phyloP scores from a whole-genome alignment of 441 rosid species.

The Adansonia rubrostipa region DNA sequence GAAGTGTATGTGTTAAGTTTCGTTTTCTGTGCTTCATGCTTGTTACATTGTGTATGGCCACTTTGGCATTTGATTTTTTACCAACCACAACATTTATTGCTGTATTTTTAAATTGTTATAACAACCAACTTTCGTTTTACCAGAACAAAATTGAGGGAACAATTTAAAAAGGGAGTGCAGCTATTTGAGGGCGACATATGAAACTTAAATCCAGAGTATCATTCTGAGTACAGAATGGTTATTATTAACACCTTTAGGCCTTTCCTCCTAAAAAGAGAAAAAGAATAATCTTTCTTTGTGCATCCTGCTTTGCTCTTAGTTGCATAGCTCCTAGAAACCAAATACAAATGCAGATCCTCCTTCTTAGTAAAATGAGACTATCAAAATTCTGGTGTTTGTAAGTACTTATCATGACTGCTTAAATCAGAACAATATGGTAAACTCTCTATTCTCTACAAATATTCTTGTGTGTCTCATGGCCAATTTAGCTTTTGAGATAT shows the following conservation, averaged over 20 bases:
- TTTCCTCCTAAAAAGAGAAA: background rate
- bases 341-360: background rate
- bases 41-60: background rate
- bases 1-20: background rate
- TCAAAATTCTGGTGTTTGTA: background rate
- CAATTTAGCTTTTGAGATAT: slow-evolving; percentile 8
- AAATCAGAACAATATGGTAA: slow-evolving; percentile 14
- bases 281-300: background rate
- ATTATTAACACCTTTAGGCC: background rate
- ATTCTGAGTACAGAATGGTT: background rate
- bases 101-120: background rate
- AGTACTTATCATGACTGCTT: background rate
- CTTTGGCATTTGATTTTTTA: background rate
- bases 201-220: background rate
- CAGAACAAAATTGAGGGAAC: background rate
- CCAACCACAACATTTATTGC: background rate
- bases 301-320: background rate
- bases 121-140: background rate
- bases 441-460: background rate
- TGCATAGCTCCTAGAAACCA: slow-evolving; percentile 5
- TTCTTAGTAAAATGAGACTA: background rate
- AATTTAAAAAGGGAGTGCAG: background rate
- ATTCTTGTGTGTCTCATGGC: background rate
- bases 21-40: slow-evolving; percentile 10
- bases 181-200: background rate